These are phyloP conservation scores for Albatrellus ellisii DNA, from an alignment of 768 basidiomycete species.

Conservation along the genomic window DNA sequence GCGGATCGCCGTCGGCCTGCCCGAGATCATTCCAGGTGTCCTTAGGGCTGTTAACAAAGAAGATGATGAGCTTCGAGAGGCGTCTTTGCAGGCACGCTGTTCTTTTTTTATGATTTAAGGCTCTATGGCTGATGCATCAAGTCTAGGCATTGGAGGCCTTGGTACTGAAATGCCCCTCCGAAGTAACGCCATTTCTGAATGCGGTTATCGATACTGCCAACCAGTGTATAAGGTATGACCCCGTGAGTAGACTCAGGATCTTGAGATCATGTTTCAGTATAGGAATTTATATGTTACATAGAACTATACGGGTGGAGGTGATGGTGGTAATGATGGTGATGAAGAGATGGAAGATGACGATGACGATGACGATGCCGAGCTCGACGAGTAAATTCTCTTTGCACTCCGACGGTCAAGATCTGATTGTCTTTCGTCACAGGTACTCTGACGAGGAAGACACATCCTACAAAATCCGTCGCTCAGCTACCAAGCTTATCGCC, in stretches of 20 bases:
- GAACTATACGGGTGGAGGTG: conserved; percentile 76
- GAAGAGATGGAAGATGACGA: conserved; percentile 52
- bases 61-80: conserved; percentile 78
- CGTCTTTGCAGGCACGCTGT: conserved; percentile 52
- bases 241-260: too few species aligned
- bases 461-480: conserved; percentile 93
- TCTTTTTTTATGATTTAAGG: not conserved
- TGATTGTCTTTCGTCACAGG: conserved; percentile 24
- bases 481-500: conserved; percentile 80
- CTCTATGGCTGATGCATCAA: not conserved
- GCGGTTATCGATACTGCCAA: conserved; percentile 58
- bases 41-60: conserved; percentile 56
- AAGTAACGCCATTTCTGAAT: conserved; percentile 60
- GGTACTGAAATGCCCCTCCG: conserved; percentile 70
- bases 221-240: conserved; percentile 86
- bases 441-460: conserved; percentile 98
- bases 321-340: conserved; percentile 48
- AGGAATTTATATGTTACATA: conserved; percentile 17
- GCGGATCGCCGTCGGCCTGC: conserved; percentile 47
- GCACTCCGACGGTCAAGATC: conserved; percentile 4
- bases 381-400: conserved; percentile 47
- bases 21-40: conserved; percentile 55
- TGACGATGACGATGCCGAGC: conserved; percentile 69
- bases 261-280: not conserved
- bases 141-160: conserved; percentile 76